Conservation (phyloP, 208 protist genomes). For the Herpetomonas tarakana region DNA sequence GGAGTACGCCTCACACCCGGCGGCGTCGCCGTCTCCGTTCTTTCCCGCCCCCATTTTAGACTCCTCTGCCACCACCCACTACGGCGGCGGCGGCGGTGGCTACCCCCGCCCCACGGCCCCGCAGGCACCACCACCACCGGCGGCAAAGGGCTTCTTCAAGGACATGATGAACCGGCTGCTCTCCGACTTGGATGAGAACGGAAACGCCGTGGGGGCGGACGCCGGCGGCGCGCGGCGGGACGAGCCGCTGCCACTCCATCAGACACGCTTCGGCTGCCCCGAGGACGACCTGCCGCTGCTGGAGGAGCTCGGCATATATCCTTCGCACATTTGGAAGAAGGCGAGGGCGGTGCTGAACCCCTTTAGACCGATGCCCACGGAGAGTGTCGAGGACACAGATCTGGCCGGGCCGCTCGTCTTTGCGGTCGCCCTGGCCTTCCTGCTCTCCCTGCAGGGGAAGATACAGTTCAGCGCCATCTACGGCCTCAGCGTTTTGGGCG, state of each 20-base stretch:
- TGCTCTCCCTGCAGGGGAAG: conserved; percentile 71
- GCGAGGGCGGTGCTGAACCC: conserved; percentile 71
- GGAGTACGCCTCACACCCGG: no score
- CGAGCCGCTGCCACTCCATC: conserved; percentile 36
- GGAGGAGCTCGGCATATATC: conserved; percentile 77
- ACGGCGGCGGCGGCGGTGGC: background rate
- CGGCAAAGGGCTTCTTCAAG: conserved; percentile 10
- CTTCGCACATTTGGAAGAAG: conserved; percentile 49
- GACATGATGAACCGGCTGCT: conserved; percentile 16
- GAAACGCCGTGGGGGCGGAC: background rate
- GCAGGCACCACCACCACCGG: background rate
- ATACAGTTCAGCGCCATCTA: conserved; percentile 87
- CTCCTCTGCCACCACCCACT: no score
- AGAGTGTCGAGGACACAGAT: conserved; percentile 54
- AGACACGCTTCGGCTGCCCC: conserved; percentile 75
- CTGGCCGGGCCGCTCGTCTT: conserved; percentile 75
- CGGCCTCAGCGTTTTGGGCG: conserved; percentile 64
- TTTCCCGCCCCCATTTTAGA: no score
- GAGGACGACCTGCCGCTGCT: conserved; percentile 81
- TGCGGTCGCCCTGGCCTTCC: conserved; percentile 55
- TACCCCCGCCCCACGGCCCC: background rate
- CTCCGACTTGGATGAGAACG: background rate
- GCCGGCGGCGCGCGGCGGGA: background rate
- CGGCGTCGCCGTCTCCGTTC: background rate
- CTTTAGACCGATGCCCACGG: conserved; percentile 26